Base-by-base conservation (phyloP, 1,139 yeast species). In the Saccharomyces hybrid region DNA sequence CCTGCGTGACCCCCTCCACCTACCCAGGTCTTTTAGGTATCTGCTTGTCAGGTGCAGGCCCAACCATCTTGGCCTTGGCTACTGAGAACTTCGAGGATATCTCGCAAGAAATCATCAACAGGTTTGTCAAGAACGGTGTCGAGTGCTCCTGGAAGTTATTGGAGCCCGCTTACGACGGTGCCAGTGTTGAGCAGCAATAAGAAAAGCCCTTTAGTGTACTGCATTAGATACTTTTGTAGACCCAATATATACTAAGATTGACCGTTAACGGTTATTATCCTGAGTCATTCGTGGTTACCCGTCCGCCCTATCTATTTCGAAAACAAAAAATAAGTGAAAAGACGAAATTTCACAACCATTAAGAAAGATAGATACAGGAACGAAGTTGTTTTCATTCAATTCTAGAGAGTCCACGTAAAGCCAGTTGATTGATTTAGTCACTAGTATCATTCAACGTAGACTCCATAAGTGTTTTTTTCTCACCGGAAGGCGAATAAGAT, bases 1-100 rank as follows among this genome's bases (percentile, higher is more conserved):
- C 82, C n/a, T 78, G 86, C 14, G 84, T 91, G 54, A 88, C 95
- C 0, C 98, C 98, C 38, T 78, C 80, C 44, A 76, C 88, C 3
- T 88, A 88, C 69, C 85, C 85, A 0, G 97, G 97, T 2, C 78
- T 91, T 50, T 78, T 95, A 61, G 99, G 99, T 52, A 89, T 93
- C 63, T 93, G 99, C 71, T 78, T 93, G 55, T 87, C 96, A 19
- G 99, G 99, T 53, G 99, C 99, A 4, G 99, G 99, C 1, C 99
- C 99, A 54, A 93, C 99, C 21, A 91, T 93, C 55, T 76, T 93
- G 63, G 96, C 96, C 54, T 78, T 93, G 60, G 99, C 99, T 11
- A 90, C 96, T 4, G 86, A 81, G 16, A 86, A 88, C 66, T 93
- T 83, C 66, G 96, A 90, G 9, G 78, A 74, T n/a, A 90, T 93